These are phyloP conservation scores for Colletotrichum tropicicola DNA, from an alignment of 2,329 filamentous ascomycete species.

Conservation along the genomic window DNA sequence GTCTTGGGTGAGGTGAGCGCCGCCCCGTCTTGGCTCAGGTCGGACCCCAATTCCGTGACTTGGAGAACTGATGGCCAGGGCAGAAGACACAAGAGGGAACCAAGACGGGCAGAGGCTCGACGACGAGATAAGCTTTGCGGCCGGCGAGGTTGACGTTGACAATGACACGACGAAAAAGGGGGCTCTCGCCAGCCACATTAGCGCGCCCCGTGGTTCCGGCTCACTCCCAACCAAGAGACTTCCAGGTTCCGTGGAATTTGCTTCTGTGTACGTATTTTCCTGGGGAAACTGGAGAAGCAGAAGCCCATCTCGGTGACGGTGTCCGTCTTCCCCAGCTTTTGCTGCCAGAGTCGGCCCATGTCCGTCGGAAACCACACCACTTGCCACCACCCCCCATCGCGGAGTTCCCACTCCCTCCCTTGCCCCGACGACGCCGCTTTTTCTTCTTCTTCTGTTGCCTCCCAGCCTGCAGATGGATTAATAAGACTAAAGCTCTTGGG, in stretches of 20 bases:
- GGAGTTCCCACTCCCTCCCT: conserved; percentile 2
- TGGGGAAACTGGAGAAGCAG: neutral
- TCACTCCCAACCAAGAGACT: too few relatives aligned
- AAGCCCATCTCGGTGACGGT: neutral
- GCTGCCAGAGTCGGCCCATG: conserved; percentile 1
- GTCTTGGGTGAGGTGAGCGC: too few relatives aligned
- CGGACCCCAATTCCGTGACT: neutral
- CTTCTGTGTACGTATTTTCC: too few relatives aligned
- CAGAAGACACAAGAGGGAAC: neutral
- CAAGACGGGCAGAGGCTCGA: neutral
- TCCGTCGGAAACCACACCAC: conserved; percentile 7
- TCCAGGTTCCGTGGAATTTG: too few relatives aligned
- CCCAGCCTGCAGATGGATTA: neutral
- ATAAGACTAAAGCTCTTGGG: neutral
- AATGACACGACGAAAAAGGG: neutral
- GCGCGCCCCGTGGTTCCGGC: too few relatives aligned
- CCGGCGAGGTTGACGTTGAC: neutral
- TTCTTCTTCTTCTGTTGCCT: neutral
- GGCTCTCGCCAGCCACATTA: too few relatives aligned
- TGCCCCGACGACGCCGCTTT: neutral
- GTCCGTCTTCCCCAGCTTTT: conserved; percentile 4
- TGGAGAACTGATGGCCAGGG: too few relatives aligned
- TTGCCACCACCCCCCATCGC: neutral
- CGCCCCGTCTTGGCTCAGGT: too few relatives aligned
- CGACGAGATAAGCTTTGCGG: conserved; percentile 14